Percentiles rank a stretch among this genome's conserved stretches.
phyloP scores from a whole-genome alignment of 805 yeast species.

The Peterozyma xylosa region DNA sequence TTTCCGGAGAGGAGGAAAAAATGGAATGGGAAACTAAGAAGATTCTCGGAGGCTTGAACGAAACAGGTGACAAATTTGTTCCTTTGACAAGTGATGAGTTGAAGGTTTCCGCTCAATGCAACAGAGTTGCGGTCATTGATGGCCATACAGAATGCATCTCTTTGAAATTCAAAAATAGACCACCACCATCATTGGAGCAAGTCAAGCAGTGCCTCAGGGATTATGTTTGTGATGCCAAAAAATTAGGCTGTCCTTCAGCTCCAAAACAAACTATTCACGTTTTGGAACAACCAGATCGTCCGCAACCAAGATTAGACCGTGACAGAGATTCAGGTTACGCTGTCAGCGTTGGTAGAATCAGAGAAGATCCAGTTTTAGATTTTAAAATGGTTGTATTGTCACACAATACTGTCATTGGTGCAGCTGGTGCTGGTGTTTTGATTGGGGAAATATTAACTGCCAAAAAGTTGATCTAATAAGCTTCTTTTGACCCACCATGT shows the following conservation, averaged over 20 bases:
- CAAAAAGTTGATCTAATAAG: conserved; percentile 55
- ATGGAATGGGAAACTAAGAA: conserved; percentile 98
- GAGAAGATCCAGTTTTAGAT: conserved; percentile 91
- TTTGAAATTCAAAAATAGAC: conserved; percentile 70
- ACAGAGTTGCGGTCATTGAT: conserved; percentile 93
- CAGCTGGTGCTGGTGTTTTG: conserved; percentile 96
- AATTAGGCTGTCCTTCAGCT: conserved; percentile 81
- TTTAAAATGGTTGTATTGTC: conserved; percentile 95
- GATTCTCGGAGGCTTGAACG: conserved; percentile 66
- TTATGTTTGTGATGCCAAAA: conserved; percentile 77
- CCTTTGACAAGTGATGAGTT: conserved; percentile 61
- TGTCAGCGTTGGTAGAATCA: conserved; percentile 88
- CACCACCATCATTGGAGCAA: conserved; percentile 79
- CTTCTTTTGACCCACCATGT: no score
- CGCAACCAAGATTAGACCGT: conserved; percentile 96
- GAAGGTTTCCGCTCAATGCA: conserved; percentile 92
- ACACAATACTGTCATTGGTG: conserved; percentile 96
- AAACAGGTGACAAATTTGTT: conserved; percentile 45
- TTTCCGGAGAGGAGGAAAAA: conserved; percentile 96
- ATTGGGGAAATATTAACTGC: conserved; percentile 87
- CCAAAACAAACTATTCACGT: conserved; percentile 91
- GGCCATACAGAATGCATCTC: conserved; percentile 97
- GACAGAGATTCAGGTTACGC: conserved; percentile 92
- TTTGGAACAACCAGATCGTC: conserved; percentile 85
- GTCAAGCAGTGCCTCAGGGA: conserved; percentile 63